Evolutionary conservation across 2,329 filamentous ascomycete genomes (phyloP), one percentile per base, ranked within the genome.

Genomic region (Berkeleyomyces basicola): DNA sequence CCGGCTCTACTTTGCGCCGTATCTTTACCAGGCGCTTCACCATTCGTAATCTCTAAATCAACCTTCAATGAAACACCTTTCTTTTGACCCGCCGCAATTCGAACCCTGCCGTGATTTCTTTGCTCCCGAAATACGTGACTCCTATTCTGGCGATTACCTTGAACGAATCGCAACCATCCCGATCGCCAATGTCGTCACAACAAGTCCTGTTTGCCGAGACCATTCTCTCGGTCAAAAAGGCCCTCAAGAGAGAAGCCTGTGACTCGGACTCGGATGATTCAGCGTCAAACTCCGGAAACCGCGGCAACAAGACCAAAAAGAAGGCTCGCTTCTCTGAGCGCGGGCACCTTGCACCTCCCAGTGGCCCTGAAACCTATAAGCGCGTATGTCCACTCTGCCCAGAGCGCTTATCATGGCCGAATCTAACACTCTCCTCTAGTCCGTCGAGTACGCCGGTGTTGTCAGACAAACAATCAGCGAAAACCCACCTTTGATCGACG

Each of bases 301-400:
- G 87, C 70, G 87, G 86, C 65, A 83, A 89, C 72, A 92, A 91
- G 71, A 77, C 92, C 55, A 88, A 90, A 76, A 87, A 83, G 72
- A 81, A 83, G 68, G 84, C 88, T 53, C 80, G 83, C 67, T 88
- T 88, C 70, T 81, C 87, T 55, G 84, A 82, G 68, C 79, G 84
- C 69, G 87, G 87, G 64, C 83, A 85, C 68, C 77, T 90, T 66
- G 82, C 86, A 51, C 79, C 82, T 36, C 80, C 83, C 0, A 79
- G 79, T 37, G 86, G 85, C 2, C 82, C 84, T 51, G 79, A 83
- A 67, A 80, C 82, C 10, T 89, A 90, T 74, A 86, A 82, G 73
- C 84, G 87, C 79, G 87, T 86, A 72, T 58, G 61, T 40, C 7
- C 46, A 16, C 36, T 39, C 14, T 36, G 3, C 23, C 51, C 33